Percentiles rank a stretch among this genome's conserved stretches.
These are phyloP conservation scores for Rosa persica DNA, from an alignment of 306 rosid genomes.

Conservation along the genomic window DNA sequence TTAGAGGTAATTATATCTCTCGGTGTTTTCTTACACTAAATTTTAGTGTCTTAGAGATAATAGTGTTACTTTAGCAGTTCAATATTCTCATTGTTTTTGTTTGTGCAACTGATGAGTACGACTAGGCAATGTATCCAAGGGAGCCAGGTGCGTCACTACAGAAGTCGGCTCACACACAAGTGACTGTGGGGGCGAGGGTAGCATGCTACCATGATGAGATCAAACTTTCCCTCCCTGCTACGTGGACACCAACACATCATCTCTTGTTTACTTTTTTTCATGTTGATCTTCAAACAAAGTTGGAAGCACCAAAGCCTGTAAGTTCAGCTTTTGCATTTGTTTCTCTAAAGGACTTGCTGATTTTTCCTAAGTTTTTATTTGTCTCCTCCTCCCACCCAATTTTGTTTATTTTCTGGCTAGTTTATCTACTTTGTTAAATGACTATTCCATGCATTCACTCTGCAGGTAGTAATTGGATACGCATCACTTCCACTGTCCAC, in stretches of 20 bases:
- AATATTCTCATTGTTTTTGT: neutral
- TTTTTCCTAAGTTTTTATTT: constrained; percentile 7
- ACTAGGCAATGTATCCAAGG: constrained; percentile 81
- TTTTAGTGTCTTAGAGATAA: neutral
- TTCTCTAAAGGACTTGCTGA: constrained; percentile 21
- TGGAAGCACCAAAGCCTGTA: constrained; percentile 95
- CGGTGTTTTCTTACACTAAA: neutral
- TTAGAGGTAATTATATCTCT: constrained; percentile 62
- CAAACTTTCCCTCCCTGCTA: constrained; percentile 94
- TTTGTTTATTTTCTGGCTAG: neutral
- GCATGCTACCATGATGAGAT: constrained; percentile 86
- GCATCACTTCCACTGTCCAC: constrained; percentile 88
- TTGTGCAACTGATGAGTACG: constrained; percentile 29
- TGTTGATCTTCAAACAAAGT: constrained; percentile 91
- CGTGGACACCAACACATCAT: constrained; percentile 91
- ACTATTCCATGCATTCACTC: constrained; percentile 30
- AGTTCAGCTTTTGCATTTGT: constrained; percentile 26
- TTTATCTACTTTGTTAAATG: constrained; percentile 23
- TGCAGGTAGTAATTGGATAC: constrained; percentile 86
- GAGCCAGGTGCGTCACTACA: constrained; percentile 67
- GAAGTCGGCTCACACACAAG: constrained; percentile 88
- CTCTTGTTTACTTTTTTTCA: constrained; percentile 85
- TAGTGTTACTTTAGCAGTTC: constrained; percentile 15
- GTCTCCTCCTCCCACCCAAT: neutral
- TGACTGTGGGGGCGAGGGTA: constrained; percentile 81